Percentiles rank a stretch among this genome's conserved stretches.
phyloP scores from a whole-genome alignment of 108 stramenopile genomes.

The Bacterosira constricta region DNA sequence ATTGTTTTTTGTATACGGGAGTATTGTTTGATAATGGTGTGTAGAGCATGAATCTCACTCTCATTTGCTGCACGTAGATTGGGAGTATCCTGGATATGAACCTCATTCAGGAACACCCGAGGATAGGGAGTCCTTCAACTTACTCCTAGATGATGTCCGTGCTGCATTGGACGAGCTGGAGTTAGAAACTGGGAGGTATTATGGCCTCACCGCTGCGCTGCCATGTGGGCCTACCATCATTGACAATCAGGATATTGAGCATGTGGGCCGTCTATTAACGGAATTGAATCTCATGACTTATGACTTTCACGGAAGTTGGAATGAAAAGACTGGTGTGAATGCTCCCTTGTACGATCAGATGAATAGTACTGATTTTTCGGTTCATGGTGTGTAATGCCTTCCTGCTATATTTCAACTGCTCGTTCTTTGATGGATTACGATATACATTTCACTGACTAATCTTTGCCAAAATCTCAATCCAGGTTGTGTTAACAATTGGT shows the following conservation, averaged over 20 bases:
- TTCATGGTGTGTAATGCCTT: too few species aligned
- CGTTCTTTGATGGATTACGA: too few species aligned
- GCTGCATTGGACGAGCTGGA: slow-evolving; percentile 32
- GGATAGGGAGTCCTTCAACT: slow-evolving; percentile 33
- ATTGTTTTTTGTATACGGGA: background rate
- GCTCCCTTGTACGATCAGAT: slow-evolving; percentile 28
- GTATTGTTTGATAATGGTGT: background rate
- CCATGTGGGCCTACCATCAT: slow-evolving; percentile 42
- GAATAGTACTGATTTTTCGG: background rate
- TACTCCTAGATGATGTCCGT: slow-evolving; percentile 33
- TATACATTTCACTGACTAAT: too few species aligned
- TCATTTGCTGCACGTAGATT: slow-evolving; percentile 3
- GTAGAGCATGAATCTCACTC: background rate
- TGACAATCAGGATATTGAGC: slow-evolving; percentile 21
- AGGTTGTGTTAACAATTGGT: slow-evolving; percentile 42
- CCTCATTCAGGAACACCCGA: slow-evolving; percentile 28
- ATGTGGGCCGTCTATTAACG: background rate
- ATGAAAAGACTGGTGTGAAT: slow-evolving; percentile 30
- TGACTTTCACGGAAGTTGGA: background rate
- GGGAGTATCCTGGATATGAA: slow-evolving; percentile 47
- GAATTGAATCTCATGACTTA: slow-evolving; percentile 54
- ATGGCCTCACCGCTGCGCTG: slow-evolving; percentile 43
- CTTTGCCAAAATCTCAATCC: too few species aligned
- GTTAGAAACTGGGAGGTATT: slow-evolving; percentile 15
- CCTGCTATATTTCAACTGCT: too few species aligned